phyloP scores from a whole-genome alignment of 345 rosid genomes.

The Salix arbutifolia region DNA sequence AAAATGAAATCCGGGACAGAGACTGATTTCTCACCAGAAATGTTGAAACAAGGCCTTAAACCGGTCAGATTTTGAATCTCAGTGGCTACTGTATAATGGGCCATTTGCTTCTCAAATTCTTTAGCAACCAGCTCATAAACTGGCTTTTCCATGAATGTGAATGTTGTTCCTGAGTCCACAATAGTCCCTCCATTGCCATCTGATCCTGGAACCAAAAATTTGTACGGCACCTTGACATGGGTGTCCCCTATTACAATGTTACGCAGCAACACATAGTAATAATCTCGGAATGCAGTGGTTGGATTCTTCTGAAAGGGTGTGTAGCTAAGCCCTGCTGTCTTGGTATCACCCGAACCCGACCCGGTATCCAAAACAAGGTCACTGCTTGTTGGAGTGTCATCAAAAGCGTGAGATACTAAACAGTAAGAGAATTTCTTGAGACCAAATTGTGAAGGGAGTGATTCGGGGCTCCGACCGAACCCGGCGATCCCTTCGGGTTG shows the following conservation, averaged over 20 bases:
- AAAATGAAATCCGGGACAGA: constrained; percentile 47
- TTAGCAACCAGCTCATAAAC: constrained; percentile 46
- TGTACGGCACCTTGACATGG: constrained; percentile 58
- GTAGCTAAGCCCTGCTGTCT: constrained; percentile 49
- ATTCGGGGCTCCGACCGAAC: constrained; percentile 67
- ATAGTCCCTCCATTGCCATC: constrained; percentile 81
- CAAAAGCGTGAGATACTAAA: constrained; percentile 60
- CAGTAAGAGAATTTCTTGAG: constrained; percentile 75
- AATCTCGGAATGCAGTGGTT: constrained; percentile 38
- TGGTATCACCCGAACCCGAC: constrained; percentile 34
- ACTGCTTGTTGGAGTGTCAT: constrained; percentile 50
- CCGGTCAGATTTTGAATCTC: constrained; percentile 45
- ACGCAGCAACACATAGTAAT: constrained; percentile 60
- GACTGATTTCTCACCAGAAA: constrained; percentile 40
- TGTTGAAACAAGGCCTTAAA: constrained; percentile 62
- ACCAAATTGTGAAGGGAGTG: constrained; percentile 70
- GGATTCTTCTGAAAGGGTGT: constrained; percentile 64
- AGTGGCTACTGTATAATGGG: constrained; percentile 39
- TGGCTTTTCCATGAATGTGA: constrained; percentile 74
- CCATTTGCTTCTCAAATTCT: constrained; percentile 62
- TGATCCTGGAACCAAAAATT: constrained; percentile 43
- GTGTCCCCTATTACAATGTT: constrained; percentile 55
- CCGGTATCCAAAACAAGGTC: constrained; percentile 54
- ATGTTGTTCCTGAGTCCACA: constrained; percentile 86
- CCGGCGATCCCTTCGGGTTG: constrained; percentile 93